Base-by-base conservation (phyloP, 2,329 filamentous ascomycete species). In the Fusarium sambucinum region DNA sequence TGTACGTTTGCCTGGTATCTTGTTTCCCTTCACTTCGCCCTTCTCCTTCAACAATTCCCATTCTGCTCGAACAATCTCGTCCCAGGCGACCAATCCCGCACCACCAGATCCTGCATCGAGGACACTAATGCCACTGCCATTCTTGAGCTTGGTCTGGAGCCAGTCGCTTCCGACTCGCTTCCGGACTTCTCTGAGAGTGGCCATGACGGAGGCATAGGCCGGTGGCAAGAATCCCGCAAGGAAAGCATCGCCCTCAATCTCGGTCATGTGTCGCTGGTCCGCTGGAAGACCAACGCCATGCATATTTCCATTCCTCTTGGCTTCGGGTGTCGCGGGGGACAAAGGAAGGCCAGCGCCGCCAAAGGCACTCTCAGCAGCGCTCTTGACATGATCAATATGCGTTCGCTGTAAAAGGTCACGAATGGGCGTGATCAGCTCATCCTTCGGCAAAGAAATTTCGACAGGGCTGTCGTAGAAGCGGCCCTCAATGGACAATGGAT, bases 21-120 rank as follows among this genome's bases (percentile, higher is more conserved):
- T 77, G 0, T 79, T 75, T 2, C 79, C 82, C 25, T 72, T 68
- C 0, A 75, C 77, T 32, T 83, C 79, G 1, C 82, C 82, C 32
- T 83, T 80, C 6, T 88, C 85, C 27, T 76, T 86, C 80, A 94
- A 86, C 1, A 90, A 76, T 54, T 92, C 88, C 90, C 92, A 97
- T 76, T 98, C 94, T 0, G 94, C 91, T 65, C 89, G 85, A 16
- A 96, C 73, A 12, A 98, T 84, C 69, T 95, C 90, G 55, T 92
- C 84, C 88, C 92, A 95, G 8, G 92, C 93, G 6, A 92, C 79
- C 33, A 93, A 79, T 12, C 88, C 92, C 17, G 90, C 92, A 14
- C 92, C 93, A 19, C 88, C 92, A 23, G 87, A 87, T 10, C 92
- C 92, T 6, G 89, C 89, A 75, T 96, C 92, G 6, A 96, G 82